Evolutionary conservation across 2,329 filamentous ascomycete species (phyloP).

Genomic region (Fulvia fulva): DNA sequence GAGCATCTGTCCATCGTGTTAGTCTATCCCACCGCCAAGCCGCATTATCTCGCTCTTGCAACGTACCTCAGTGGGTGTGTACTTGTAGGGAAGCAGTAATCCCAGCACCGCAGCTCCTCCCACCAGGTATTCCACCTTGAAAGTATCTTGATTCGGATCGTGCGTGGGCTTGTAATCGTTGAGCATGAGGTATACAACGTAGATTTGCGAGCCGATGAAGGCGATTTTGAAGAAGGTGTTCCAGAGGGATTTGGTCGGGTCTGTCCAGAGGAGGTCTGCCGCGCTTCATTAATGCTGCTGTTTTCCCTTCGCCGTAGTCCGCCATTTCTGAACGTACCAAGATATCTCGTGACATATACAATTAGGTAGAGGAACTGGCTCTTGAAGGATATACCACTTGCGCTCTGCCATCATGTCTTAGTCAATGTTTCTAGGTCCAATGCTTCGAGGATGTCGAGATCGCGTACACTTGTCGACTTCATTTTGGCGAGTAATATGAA

Average conservation of each 20-base stretch:
- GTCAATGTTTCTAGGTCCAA: background rate
- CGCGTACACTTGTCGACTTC: slow-evolving; percentile 73
- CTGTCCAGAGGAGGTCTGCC: slow-evolving; percentile 77
- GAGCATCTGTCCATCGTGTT: slow-evolving; percentile 59
- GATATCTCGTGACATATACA: slow-evolving; percentile 90
- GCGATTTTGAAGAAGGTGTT: slow-evolving; percentile 94
- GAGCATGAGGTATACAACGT: slow-evolving; percentile 97
- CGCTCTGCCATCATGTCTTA: slow-evolving; percentile 62
- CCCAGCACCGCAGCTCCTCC: slow-evolving; percentile 75
- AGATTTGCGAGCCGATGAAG: slow-evolving; percentile 84
- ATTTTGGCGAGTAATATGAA: slow-evolving; percentile 96
- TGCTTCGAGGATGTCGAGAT: background rate
- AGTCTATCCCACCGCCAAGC: too few species aligned
- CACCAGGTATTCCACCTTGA: slow-evolving; percentile 92
- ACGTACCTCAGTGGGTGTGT: slow-evolving; percentile 64
- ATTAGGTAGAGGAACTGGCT: slow-evolving; percentile 92
- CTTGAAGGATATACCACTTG: slow-evolving; percentile 97
- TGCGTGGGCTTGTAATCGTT: slow-evolving; percentile 96
- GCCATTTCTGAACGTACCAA: slow-evolving; percentile 40
- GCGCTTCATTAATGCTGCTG: slow-evolving; percentile 15
- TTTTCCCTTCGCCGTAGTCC: background rate
- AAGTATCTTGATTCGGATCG: slow-evolving; percentile 94
- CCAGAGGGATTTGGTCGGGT: slow-evolving; percentile 63
- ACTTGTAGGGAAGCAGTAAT: slow-evolving; percentile 79
- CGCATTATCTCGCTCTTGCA: slow-evolving; percentile 4